Conservation (phyloP, 1,284 basidiomycete species). For the Mycena citricolor region DNA sequence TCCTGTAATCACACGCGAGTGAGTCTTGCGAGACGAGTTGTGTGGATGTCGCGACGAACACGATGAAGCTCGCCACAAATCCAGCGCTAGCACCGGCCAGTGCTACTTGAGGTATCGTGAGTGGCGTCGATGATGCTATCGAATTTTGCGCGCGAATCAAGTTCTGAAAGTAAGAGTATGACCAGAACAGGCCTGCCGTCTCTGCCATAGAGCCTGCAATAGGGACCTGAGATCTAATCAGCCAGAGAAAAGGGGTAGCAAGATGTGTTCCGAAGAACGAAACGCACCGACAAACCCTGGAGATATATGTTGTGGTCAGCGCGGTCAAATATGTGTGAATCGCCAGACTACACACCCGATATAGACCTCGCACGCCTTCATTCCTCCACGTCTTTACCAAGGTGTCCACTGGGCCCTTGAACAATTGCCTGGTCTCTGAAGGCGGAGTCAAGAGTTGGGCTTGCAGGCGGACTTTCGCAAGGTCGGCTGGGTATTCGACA, state of each 20-base stretch:
- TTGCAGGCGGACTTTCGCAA: conserved; percentile 84
- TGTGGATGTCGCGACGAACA: too few relatives aligned
- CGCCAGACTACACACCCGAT: conserved; percentile 61
- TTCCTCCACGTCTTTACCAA: conserved; percentile 75
- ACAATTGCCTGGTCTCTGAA: conserved; percentile 61
- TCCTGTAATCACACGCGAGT: too few relatives aligned
- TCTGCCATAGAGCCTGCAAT: conserved; percentile 91
- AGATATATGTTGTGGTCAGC: too few relatives aligned
- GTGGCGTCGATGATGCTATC: too few relatives aligned
- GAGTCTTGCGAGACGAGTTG: too few relatives aligned
- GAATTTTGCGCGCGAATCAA: conserved; percentile 63
- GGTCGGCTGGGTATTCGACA: conserved; percentile 69
- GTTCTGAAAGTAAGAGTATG: conserved; percentile 84
- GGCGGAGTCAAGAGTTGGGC: conserved; percentile 65
- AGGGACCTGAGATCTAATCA: conserved; percentile 70
- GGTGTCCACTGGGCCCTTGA: conserved; percentile 86
- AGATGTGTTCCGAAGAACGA: conserved; percentile 78
- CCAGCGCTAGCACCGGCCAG: conserved; percentile 88
- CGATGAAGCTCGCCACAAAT: conserved; percentile 79
- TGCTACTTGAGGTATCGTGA: conserved; percentile 70
- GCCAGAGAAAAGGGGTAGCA: not conserved
- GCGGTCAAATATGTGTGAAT: too few relatives aligned
- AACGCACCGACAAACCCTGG: conserved; percentile 71
- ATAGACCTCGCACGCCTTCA: conserved; percentile 84
- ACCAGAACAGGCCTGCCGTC: conserved; percentile 87